Conservation (phyloP, 345 rosid genomes). For the Eutrema japonicum region DNA sequence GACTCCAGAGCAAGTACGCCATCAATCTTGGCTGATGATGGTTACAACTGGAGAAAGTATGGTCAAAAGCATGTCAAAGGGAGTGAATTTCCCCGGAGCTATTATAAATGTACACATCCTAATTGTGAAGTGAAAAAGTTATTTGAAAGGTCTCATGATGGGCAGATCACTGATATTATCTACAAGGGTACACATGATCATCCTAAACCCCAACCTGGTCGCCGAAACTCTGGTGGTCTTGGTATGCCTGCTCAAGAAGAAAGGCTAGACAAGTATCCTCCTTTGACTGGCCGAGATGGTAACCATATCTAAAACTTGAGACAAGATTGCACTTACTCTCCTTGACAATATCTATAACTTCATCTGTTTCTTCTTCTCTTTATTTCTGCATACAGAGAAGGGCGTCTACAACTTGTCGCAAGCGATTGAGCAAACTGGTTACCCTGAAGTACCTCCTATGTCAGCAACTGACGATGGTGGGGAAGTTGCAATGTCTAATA, state of each 20-base stretch:
- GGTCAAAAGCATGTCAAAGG: slow-evolving; percentile 99
- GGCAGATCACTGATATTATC: slow-evolving; percentile 83
- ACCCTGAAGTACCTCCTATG: slow-evolving; percentile 58
- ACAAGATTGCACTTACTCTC: slow-evolving; percentile 12
- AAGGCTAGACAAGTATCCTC: slow-evolving; percentile 58
- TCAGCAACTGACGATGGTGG: slow-evolving; percentile 59
- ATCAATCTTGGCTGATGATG: slow-evolving; percentile 72
- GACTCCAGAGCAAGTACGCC: slow-evolving; percentile 65
- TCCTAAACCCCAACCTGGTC: slow-evolving; percentile 92
- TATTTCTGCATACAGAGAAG: slow-evolving; percentile 55
- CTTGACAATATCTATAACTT: slow-evolving; percentile 14
- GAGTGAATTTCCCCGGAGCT: slow-evolving; percentile 96
- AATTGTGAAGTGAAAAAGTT: slow-evolving; percentile 97
- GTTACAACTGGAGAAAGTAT: slow-evolving; percentile 98
- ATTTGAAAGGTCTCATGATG: slow-evolving; percentile 92
- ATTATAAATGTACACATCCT: slow-evolving; percentile 98
- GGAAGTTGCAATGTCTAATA: slow-evolving; percentile 50
- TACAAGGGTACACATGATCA: slow-evolving; percentile 98
- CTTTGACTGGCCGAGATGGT: slow-evolving; percentile 67
- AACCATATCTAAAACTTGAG: slow-evolving; percentile 35
- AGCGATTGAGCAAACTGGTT: slow-evolving; percentile 54
- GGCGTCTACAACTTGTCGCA: slow-evolving; percentile 53
- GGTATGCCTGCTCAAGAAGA: slow-evolving; percentile 76
- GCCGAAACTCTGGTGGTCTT: slow-evolving; percentile 67
- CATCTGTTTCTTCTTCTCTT: slow-evolving; percentile 24